These are phyloP conservation scores for Tilletia walkeri DNA, from an alignment of 1,284 basidiomycete genomes.

Conservation along the genomic window DNA sequence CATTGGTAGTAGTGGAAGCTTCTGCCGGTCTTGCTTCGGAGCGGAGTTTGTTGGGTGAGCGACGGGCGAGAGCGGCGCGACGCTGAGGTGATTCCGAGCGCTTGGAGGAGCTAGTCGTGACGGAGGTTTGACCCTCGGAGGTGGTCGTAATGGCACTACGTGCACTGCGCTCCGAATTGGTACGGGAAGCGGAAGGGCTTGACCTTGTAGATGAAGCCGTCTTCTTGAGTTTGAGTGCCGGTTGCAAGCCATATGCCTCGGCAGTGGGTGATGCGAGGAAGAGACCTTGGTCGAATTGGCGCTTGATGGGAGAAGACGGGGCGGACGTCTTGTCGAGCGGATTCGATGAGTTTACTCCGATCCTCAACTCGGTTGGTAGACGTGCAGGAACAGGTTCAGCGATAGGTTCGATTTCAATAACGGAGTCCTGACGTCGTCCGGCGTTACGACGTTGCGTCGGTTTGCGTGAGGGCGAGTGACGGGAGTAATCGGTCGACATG, in stretches of 20 bases:
- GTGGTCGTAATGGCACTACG: slow-evolving; percentile 4
- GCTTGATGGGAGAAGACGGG: not conserved
- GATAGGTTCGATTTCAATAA: slow-evolving; percentile 6
- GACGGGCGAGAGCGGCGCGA: slow-evolving; percentile 8
- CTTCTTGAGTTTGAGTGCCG: not conserved
- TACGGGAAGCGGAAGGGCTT: slow-evolving; percentile 5
- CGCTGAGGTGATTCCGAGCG: slow-evolving; percentile 6
- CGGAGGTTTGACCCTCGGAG: not conserved
- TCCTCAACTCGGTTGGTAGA: slow-evolving; percentile 5
- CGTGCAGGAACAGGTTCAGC: not conserved
- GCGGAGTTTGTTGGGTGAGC: not conserved
- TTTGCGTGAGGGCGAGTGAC: not conserved
- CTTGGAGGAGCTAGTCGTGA: not conserved
- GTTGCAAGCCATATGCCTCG: not conserved
- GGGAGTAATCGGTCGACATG: not conserved
- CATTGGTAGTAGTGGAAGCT: not conserved
- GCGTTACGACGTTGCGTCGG: slow-evolving; percentile 3
- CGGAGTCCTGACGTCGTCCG: not conserved
- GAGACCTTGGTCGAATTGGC: slow-evolving; percentile 1
- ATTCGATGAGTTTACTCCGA: slow-evolving; percentile 1
- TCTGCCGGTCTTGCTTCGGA: no score
- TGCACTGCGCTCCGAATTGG: slow-evolving; percentile 13
- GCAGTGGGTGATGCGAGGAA: not conserved
- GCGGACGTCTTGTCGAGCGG: slow-evolving; percentile 2
- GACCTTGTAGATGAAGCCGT: not conserved